Evolutionary conservation across 2,329 filamentous ascomycete species (phyloP).

Genomic region (Cordyceps militaris): DNA sequence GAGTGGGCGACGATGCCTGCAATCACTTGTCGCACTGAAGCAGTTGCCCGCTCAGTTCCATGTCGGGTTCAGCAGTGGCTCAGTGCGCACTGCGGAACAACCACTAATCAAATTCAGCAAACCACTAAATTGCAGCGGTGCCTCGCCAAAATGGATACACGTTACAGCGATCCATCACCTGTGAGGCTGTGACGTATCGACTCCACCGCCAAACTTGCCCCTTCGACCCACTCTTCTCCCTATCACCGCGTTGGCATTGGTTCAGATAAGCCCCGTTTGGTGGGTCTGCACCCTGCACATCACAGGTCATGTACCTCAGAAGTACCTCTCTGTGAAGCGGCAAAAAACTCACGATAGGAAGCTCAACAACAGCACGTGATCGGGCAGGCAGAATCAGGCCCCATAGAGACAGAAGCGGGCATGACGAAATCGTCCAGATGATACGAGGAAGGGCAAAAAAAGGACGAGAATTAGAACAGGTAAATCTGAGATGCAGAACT

Average conservation of each 20-base stretch:
- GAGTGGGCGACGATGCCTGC: neutral
- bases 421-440: neutral
- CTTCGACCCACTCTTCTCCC: neutral
- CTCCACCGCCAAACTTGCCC: neutral
- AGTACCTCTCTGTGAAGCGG: neutral
- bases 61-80: too few species aligned
- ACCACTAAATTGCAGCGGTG: neutral
- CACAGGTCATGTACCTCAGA: neutral
- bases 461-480: neutral
- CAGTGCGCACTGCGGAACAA: too few species aligned
- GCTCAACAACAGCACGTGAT: neutral
- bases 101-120: neutral
- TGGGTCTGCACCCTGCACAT: neutral
- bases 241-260: constrained; percentile 4
- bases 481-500: neutral
- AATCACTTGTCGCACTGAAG: neutral
- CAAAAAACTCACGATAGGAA: neutral
- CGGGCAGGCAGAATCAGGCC: neutral
- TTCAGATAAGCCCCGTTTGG: neutral
- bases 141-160: neutral
- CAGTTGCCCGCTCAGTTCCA: too few species aligned
- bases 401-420: neutral
- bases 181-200: constrained; percentile 1
- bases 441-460: neutral
- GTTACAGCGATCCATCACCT: neutral